phyloP scores from a whole-genome alignment of 768 basidiomycete species.

The Pleurotus ostreatus region DNA sequence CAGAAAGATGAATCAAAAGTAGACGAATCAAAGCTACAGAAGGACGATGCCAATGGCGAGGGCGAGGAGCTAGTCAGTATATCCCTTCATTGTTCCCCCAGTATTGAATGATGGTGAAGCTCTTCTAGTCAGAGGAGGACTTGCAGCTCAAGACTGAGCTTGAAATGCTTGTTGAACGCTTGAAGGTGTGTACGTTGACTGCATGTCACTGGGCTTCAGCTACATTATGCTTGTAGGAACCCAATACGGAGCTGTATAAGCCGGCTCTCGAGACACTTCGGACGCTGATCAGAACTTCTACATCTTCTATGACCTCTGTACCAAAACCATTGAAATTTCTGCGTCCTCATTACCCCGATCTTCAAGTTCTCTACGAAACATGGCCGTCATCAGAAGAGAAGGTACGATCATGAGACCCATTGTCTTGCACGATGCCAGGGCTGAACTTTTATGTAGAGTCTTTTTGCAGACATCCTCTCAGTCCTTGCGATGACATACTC shows the following conservation, averaged over 20 bases:
- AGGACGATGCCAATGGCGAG: slow-evolving; percentile 52
- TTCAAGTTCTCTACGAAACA: slow-evolving; percentile 79
- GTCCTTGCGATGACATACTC: slow-evolving; percentile 99
- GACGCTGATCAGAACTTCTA: slow-evolving; percentile 91
- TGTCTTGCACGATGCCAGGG: neutral
- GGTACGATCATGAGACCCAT: slow-evolving; percentile 31
- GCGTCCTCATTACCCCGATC: slow-evolving; percentile 86
- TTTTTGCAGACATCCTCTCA: slow-evolving; percentile 95
- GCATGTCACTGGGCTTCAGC: slow-evolving; percentile 6
- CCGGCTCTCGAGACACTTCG: slow-evolving; percentile 92
- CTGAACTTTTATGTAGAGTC: slow-evolving; percentile 47
- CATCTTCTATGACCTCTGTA: slow-evolving; percentile 98
- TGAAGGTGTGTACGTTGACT: slow-evolving; percentile 60
- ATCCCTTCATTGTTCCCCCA: neutral
- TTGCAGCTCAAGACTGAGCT: slow-evolving; percentile 88
- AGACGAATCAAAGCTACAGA: slow-evolving; percentile 51
- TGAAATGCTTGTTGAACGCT: slow-evolving; percentile 93
- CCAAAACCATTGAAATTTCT: slow-evolving; percentile 99
- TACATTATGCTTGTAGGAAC: slow-evolving; percentile 58
- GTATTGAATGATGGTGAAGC: neutral
- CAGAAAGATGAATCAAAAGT: slow-evolving; percentile 49
- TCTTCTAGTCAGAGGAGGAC: slow-evolving; percentile 87
- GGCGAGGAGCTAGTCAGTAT: slow-evolving; percentile 76
- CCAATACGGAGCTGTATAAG: slow-evolving; percentile 77
- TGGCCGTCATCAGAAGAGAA: slow-evolving; percentile 80